Conservation (phyloP, 495 filamentous ascomycete species). For the Annulohypoxylon bovei region DNA sequence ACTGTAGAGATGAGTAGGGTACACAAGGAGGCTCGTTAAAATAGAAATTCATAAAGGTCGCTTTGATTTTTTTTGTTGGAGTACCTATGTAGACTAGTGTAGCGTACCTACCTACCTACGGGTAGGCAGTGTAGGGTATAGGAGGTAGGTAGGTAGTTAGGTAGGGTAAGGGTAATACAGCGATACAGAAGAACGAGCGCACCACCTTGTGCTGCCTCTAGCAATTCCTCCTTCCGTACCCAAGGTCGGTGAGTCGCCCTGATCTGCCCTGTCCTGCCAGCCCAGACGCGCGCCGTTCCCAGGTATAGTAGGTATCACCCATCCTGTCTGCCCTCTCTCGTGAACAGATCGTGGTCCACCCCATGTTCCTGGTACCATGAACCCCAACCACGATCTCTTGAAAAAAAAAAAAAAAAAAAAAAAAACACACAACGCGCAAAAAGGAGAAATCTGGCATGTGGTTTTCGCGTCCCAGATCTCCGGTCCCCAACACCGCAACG, state of each 20-base stretch:
- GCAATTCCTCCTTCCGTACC: conserved; percentile 18
- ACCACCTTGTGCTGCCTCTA: conserved; percentile 22
- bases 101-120: not conserved
- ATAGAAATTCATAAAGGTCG: conserved; percentile 9
- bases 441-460: conserved; percentile 7
- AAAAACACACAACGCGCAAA: conserved; percentile 6
- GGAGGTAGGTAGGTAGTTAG: not conserved
- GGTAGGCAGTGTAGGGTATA: not conserved
- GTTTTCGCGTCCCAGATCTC: conserved; percentile 22
- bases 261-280: not conserved
- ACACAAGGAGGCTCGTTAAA: conserved; percentile 20
- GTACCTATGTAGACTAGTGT: conserved; percentile 5
- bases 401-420: conserved; percentile 23
- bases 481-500: conserved; percentile 25
- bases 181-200: conserved; percentile 20
- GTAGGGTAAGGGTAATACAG: conserved; percentile 16
- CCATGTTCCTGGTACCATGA: conserved; percentile 2
- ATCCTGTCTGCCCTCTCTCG: not conserved
- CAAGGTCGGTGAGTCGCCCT: conserved; percentile 25
- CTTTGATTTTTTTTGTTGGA: not conserved
- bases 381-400: not conserved
- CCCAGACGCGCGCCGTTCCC: not conserved
- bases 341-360: not conserved
- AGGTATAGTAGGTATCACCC: not conserved
- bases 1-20: conserved; percentile 13